Evolutionary conservation across 306 rosid species (phyloP).

Genomic region (Corylus americana): DNA sequence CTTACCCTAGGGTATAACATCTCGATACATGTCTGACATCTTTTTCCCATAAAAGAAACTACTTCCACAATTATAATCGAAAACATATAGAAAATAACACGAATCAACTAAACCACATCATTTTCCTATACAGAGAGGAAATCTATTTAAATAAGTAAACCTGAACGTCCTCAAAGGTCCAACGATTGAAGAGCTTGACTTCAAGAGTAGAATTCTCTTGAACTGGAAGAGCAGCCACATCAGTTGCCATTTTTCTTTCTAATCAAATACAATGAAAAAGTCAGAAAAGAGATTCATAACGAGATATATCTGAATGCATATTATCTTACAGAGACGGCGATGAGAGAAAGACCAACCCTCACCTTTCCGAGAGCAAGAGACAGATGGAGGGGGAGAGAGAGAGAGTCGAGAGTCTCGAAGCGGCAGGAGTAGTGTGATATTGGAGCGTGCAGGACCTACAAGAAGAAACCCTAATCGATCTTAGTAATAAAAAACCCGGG

Average conservation of each 20-base stretch:
- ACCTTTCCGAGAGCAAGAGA: not conserved
- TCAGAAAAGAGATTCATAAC: not conserved
- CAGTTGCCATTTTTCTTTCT: conserved; percentile 16
- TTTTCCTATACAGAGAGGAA: not conserved
- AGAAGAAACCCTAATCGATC: not conserved
- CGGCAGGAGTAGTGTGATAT: not conserved
- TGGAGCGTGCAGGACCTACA: not conserved
- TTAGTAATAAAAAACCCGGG: not conserved
- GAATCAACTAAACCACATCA: not conserved
- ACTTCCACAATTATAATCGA: too few relatives aligned
- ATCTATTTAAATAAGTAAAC: conserved; percentile 1
- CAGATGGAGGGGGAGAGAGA: not conserved
- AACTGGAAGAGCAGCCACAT: not conserved
- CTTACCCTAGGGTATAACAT: too few relatives aligned
- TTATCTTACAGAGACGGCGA: not conserved
- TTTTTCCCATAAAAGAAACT: too few relatives aligned
- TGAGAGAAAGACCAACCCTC: not conserved
- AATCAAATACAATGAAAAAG: not conserved
- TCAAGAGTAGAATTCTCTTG: conserved; percentile 2
- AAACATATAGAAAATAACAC: not conserved
- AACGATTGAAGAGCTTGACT: conserved; percentile 42
- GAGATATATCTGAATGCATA: not conserved
- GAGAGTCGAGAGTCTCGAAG: not conserved
- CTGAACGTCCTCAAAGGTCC: conserved; percentile 35
- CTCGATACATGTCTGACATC: too few relatives aligned